These are phyloP conservation scores for Geum urbanum DNA, from an alignment of 306 rosid genomes.

Conservation along the genomic window DNA sequence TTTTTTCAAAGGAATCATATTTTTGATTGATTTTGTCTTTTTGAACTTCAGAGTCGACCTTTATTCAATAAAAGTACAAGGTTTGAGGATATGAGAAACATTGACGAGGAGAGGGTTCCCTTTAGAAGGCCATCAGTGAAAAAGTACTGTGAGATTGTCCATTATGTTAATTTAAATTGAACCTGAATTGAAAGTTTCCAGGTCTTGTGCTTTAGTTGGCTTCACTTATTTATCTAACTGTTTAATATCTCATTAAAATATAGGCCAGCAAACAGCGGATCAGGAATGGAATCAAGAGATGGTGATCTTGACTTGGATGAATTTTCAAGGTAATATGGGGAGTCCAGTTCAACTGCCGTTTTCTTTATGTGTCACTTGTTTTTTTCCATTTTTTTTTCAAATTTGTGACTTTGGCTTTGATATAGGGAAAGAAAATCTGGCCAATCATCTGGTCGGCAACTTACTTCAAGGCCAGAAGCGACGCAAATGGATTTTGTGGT, in stretches of 20 bases:
- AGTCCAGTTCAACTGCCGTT: neutral
- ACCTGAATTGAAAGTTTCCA: neutral
- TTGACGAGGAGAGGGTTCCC: slow-evolving; percentile 78
- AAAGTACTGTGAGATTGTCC: slow-evolving; percentile 43
- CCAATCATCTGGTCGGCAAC: slow-evolving; percentile 76
- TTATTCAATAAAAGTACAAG: slow-evolving; percentile 92
- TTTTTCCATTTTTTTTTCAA: neutral
- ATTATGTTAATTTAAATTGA: neutral
- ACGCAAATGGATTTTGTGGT: slow-evolving; percentile 90
- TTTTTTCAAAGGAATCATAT: too few relatives aligned
- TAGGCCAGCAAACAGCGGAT: slow-evolving; percentile 68
- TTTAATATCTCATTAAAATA: slow-evolving; percentile 18
- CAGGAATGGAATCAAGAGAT: slow-evolving; percentile 87
- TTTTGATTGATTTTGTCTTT: neutral
- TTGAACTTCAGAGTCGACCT: slow-evolving; percentile 77
- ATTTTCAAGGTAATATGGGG: slow-evolving; percentile 62
- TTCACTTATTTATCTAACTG: neutral
- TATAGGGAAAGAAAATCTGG: slow-evolving; percentile 81
- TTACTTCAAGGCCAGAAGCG: slow-evolving; percentile 88
- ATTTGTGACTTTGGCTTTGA: slow-evolving; percentile 19
- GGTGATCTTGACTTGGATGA: slow-evolving; percentile 92
- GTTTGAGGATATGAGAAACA: slow-evolving; percentile 84
- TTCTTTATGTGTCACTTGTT: neutral
- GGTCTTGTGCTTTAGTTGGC: neutral
- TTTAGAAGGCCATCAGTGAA: slow-evolving; percentile 66